These are phyloP conservation scores for Auricularia auricula-judae DNA, from an alignment of 768 basidiomycete species.

Conservation along the genomic window DNA sequence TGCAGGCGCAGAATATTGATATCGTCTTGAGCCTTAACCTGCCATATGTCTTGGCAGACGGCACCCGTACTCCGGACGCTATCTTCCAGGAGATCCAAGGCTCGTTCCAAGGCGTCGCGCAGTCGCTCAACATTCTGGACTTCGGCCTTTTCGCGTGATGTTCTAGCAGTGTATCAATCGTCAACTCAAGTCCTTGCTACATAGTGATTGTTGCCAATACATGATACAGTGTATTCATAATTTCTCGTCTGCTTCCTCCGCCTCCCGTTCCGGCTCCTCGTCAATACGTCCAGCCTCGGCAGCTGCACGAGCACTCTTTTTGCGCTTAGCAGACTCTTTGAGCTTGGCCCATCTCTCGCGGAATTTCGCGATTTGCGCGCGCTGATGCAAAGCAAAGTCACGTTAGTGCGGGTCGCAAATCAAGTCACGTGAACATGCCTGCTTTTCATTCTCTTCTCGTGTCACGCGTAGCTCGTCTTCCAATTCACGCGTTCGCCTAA, in stretches of 20 bases:
- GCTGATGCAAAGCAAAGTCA: slow-evolving; percentile 30
- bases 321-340: slow-evolving; percentile 78
- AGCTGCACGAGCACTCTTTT: slow-evolving; percentile 62
- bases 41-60: slow-evolving; percentile 42
- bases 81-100: slow-evolving; percentile 25
- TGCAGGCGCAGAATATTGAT: slow-evolving; percentile 61
- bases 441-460: slow-evolving; percentile 69
- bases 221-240: background rate
- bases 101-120: slow-evolving; percentile 45
- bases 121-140: slow-evolving; percentile 55
- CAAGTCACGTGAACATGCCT: slow-evolving; percentile 34
- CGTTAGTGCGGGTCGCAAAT: background rate
- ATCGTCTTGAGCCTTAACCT: slow-evolving; percentile 79
- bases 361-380: slow-evolving; percentile 72
- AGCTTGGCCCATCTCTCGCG: slow-evolving; percentile 84
- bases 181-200: background rate
- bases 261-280: slow-evolving; percentile 52
- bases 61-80: slow-evolving; percentile 29
- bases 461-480: slow-evolving; percentile 64
- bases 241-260: background rate
- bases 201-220: background rate
- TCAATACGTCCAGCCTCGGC: slow-evolving; percentile 48
- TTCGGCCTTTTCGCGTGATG: slow-evolving; percentile 56
- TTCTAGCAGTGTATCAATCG: background rate
- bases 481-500: slow-evolving; percentile 52